Evolutionary conservation across 2,329 filamentous ascomycete genomes (phyloP), one percentile per base, ranked within the genome.

Genomic region (Talaromyces piceae): DNA sequence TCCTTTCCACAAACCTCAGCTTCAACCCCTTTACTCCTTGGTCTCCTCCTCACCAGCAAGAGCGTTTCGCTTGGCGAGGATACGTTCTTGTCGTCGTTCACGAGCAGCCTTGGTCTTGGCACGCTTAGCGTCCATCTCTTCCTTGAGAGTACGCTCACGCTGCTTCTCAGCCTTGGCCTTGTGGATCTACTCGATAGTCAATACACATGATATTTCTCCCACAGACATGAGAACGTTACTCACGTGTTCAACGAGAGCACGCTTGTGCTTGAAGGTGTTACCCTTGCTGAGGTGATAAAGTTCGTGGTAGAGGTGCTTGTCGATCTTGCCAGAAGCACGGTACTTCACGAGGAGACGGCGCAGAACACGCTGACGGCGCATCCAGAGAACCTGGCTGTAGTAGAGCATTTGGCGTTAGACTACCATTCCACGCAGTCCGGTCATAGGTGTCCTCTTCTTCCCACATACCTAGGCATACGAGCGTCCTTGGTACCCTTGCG

Each of bases 201-300:
- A 51, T 51, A 31, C 47, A 43, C 37, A 33, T 47, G 41, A 25
- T n/a, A n/a, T n/a, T 33, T 26, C 11, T 46, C 43, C 41, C 11
- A 39, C 20, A 39, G 39, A 26, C 50, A 26, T 51, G 56, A 53
- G 52, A 51, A n/a, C 18, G 26, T 12, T 50, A 68, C 93, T 73
- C 94, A 98, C 93, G 82, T 98, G 93, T 85, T 98, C 93, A 75
- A 98, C 90, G 69, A 98, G 86, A 72, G 91, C 93, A 79, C 93
- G 87, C 91, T 97, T 98, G 89, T 98, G 93, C 91, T 98, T 98
- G 88, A 98, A 98, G 76, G 93, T 91, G 87, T 98, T 98, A 94
- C 93, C 94, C 91, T 98, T 98, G 86, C 88, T 93, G 75, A 95
- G 82, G 79, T 96, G 93, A 85, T 98, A 98, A 66, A 98, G 89